These are phyloP conservation scores for Pichia inconspicua DNA, from an alignment of 1,139 yeast genomes.

Conservation along the genomic window DNA sequence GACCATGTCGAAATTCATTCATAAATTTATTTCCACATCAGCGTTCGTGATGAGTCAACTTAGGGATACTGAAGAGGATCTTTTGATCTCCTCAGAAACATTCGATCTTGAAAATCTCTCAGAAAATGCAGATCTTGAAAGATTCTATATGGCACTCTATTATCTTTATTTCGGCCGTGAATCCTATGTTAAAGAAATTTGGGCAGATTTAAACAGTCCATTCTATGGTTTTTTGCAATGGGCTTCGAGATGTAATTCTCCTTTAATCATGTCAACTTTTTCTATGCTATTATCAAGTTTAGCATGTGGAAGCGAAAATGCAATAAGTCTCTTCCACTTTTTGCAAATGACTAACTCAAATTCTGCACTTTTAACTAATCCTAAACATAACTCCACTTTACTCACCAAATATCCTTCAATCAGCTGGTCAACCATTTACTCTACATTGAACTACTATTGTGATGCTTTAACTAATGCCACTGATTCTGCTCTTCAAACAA, in stretches of 20 bases:
- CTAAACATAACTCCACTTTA: slow-evolving; percentile 15
- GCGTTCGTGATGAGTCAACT: slow-evolving; percentile 76
- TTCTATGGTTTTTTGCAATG: slow-evolving; percentile 74
- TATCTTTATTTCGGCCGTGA: slow-evolving; percentile 61
- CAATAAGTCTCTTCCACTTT: slow-evolving; percentile 40
- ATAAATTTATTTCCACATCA: slow-evolving; percentile 57
- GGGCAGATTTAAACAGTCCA: slow-evolving; percentile 61
- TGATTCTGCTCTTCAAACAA: neutral
- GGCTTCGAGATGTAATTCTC: slow-evolving; percentile 81
- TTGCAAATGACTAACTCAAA: slow-evolving; percentile 25
- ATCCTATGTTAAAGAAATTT: slow-evolving; percentile 51
- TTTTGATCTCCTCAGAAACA: slow-evolving; percentile 45
- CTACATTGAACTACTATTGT: slow-evolving; percentile 26
- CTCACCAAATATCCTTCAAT: slow-evolving; percentile 23
- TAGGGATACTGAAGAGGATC: slow-evolving; percentile 83
- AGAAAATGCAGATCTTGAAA: slow-evolving; percentile 75
- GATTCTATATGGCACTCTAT: slow-evolving; percentile 74
- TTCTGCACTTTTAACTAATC: slow-evolving; percentile 8
- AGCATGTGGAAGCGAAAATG: slow-evolving; percentile 50
- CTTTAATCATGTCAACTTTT: slow-evolving; percentile 76
- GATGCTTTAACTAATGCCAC: slow-evolving; percentile 10
- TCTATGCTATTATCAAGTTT: slow-evolving; percentile 73
- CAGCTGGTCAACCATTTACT: slow-evolving; percentile 30
- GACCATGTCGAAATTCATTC: slow-evolving; percentile 47
- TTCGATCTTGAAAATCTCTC: slow-evolving; percentile 48